Evolutionary conservation across 768 basidiomycete species (phyloP).

Genomic region (Mycena rosella): DNA sequence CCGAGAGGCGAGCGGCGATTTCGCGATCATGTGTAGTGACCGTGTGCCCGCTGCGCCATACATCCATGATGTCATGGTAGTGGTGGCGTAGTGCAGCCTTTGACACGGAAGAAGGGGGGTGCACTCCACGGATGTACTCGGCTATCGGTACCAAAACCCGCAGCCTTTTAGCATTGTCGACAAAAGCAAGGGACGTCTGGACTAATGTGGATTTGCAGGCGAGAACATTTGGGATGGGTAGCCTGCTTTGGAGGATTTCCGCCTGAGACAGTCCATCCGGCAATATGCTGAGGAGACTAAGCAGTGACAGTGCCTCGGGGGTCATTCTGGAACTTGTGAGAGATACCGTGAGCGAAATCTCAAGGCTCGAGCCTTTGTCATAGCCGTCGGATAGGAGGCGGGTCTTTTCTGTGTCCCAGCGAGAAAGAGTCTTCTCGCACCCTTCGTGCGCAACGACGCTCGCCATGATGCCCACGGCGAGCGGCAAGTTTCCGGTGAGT

Average conservation of each 20-base stretch:
- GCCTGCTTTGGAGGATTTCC: background rate
- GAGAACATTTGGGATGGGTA: background rate
- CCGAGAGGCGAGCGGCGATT: too few species aligned
- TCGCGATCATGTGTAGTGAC: too few species aligned
- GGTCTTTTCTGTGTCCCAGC: background rate
- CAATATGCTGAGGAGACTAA: background rate
- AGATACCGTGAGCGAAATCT: background rate
- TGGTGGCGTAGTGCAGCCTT: too few species aligned
- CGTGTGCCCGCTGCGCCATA: too few species aligned
- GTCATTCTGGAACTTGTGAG: background rate
- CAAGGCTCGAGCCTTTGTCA: background rate
- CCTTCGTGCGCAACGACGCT: background rate
- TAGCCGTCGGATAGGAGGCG: background rate
- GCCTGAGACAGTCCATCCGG: background rate
- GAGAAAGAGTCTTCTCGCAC: background rate
- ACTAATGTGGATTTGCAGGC: background rate
- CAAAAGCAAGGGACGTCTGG: background rate
- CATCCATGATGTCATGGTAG: too few species aligned
- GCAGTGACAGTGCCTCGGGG: background rate
- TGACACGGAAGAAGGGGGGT: too few species aligned
- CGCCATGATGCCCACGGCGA: background rate
- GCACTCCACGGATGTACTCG: too few species aligned
- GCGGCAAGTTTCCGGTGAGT: background rate
- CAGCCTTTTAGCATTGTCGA: background rate
- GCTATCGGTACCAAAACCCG: too few species aligned